phyloP scores from a whole-genome alignment of 495 filamentous ascomycete genomes.

The Aspergillus sparsus region DNA sequence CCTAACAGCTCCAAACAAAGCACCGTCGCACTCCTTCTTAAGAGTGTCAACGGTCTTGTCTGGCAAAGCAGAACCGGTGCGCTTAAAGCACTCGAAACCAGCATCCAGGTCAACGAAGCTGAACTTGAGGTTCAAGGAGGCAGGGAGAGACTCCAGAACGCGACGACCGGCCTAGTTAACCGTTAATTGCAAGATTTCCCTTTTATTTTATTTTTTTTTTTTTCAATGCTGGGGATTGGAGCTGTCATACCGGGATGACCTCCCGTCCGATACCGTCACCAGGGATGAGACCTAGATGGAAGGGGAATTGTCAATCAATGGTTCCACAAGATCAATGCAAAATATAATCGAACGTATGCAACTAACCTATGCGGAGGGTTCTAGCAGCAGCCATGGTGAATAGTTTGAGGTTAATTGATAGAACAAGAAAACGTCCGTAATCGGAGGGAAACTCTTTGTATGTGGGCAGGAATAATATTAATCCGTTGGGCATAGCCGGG shows the following conservation, averaged over 20 bases:
- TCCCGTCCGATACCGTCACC: conserved; percentile 98
- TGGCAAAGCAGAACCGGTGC: conserved; percentile 82
- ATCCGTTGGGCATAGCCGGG: conserved; percentile 13
- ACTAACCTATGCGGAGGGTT: conserved; percentile 59
- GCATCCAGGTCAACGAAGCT: conserved; percentile 89
- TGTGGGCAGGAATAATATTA: conserved; percentile 23
- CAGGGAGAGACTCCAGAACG: conserved; percentile 84
- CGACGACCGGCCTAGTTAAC: conserved; percentile 69
- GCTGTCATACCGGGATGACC: conserved; percentile 74
- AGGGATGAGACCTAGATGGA: conserved; percentile 80
- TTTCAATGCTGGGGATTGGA: conserved; percentile 16
- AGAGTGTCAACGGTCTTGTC: conserved; percentile 85
- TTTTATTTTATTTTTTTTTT: conserved; percentile 20
- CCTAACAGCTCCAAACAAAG: conserved; percentile 93
- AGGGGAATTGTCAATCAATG: conserved; percentile 28
- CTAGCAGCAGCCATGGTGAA: conserved; percentile 53
- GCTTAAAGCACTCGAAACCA: conserved; percentile 89
- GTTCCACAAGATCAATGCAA: conserved; percentile 9
- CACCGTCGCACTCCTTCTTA: conserved; percentile 88
- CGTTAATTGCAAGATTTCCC: conserved; percentile 11
- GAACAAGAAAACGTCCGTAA: conserved; percentile 21
- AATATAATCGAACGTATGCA: conserved; percentile 12
- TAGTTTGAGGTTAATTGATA: conserved; percentile 17
- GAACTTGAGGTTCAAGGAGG: conserved; percentile 84
- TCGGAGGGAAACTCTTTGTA: conserved; percentile 27